Evolutionary conservation across 1,284 basidiomycete species (phyloP).

Genomic region (Rhodotorula glutinis): DNA sequence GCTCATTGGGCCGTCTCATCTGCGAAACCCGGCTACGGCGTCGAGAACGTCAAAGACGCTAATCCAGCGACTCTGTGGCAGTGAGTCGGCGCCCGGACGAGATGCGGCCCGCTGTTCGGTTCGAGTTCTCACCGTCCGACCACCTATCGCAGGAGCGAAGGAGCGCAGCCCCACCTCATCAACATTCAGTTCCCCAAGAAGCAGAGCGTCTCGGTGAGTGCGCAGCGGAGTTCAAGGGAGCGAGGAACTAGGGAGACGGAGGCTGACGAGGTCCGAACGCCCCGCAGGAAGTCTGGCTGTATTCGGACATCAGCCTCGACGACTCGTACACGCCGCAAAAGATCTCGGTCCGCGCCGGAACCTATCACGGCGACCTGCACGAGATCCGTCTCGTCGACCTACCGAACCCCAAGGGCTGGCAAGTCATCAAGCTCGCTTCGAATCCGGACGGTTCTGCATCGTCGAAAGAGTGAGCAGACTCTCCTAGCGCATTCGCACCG

Average conservation of each 20-base stretch:
- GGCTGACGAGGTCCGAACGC: neutral
- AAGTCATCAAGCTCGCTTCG: constrained; percentile 69
- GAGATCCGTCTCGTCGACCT: constrained; percentile 81
- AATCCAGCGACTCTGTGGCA: constrained; percentile 97
- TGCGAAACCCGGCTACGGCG: constrained; percentile 93
- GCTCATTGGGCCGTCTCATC: constrained; percentile 97
- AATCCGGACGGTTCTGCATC: no score
- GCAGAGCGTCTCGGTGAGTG: constrained; percentile 75
- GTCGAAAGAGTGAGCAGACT: neutral
- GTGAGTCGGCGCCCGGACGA: no score
- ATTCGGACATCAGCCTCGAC: constrained; percentile 79
- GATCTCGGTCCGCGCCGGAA: constrained; percentile 85
- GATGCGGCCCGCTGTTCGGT: neutral
- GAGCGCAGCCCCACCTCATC: constrained; percentile 93
- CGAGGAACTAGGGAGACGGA: neutral
- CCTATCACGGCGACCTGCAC: constrained; percentile 84
- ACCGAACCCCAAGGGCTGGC: constrained; percentile 91
- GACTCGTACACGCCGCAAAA: constrained; percentile 97
- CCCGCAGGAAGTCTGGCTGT: constrained; percentile 80
- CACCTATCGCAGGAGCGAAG: constrained; percentile 71
- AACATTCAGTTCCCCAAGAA: constrained; percentile 89
- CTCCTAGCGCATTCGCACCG: no score
- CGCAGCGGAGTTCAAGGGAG: neutral
- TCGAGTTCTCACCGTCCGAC: neutral
- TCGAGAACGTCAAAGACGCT: constrained; percentile 82